Conservation (phyloP, 805 yeast genomes). For the Candida caryicola region DNA sequence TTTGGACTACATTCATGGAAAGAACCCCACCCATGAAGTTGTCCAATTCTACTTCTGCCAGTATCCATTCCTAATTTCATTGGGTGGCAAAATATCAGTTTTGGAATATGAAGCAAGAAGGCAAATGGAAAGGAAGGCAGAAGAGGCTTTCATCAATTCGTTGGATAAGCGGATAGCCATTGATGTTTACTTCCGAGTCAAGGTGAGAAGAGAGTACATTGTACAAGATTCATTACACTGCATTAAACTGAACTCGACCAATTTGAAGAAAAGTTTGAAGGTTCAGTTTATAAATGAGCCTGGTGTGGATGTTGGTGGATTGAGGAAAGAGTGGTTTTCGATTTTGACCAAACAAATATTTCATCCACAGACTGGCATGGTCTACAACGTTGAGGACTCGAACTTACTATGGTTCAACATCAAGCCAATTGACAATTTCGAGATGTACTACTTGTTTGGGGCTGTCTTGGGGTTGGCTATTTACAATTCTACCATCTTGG, state of each 20-base stretch:
- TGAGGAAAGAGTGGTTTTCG: conserved; percentile 90
- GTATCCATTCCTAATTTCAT: conserved; percentile 75
- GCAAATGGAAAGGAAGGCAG: conserved; percentile 83
- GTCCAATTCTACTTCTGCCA: conserved; percentile 66
- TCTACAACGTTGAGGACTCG: conserved; percentile 65
- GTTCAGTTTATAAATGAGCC: conserved; percentile 86
- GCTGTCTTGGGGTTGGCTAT: conserved; percentile 86
- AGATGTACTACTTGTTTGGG: conserved; percentile 75
- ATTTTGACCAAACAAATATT: conserved; percentile 69
- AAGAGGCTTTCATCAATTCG: conserved; percentile 80
- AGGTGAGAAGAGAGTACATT: conserved; percentile 64
- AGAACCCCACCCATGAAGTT: conserved; percentile 19
- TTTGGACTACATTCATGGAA: conserved; percentile 48
- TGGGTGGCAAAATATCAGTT: conserved; percentile 79
- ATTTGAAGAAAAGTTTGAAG: conserved; percentile 69
- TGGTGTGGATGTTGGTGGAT: conserved; percentile 94
- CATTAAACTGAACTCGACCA: conserved; percentile 52
- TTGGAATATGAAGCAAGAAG: conserved; percentile 78
- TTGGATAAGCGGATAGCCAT: conserved; percentile 57
- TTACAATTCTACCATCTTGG: conserved; percentile 84
- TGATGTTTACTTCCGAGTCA: conserved; percentile 66
- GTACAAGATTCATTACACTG: conserved; percentile 72
- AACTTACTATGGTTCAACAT: conserved; percentile 73
- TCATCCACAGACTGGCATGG: conserved; percentile 64
- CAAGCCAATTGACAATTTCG: conserved; percentile 41